These are phyloP conservation scores for Globisporangium megalacanthum DNA, from an alignment of 352 stramenopile species.

Conservation along the genomic window DNA sequence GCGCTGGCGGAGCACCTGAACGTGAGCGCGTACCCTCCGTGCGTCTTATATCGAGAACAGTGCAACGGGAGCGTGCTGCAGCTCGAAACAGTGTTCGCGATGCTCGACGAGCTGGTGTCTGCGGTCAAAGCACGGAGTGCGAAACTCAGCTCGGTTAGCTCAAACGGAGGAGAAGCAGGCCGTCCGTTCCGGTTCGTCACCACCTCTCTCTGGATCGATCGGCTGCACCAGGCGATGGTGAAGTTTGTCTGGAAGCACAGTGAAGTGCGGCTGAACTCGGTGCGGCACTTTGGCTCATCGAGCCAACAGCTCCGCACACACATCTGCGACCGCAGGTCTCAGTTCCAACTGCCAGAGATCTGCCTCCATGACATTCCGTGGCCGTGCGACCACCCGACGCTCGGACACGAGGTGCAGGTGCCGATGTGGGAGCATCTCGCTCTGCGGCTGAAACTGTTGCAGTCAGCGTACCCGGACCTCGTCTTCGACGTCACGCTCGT, in stretches of 20 bases:
- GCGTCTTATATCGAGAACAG: constrained; percentile 2
- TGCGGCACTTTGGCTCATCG: constrained; percentile 16
- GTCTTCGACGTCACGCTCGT: constrained; percentile 22
- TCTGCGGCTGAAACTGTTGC: constrained; percentile 16
- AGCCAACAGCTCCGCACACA: constrained; percentile 8
- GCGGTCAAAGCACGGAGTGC: constrained; percentile 1
- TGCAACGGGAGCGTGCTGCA: constrained; percentile 12
- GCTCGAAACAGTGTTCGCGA: constrained; percentile 20
- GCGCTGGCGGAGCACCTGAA: constrained; percentile 12
- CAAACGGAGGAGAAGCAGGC: background rate
- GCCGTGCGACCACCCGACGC: constrained; percentile 20
- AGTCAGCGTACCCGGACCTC: constrained; percentile 22
- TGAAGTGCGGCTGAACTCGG: constrained; percentile 19
- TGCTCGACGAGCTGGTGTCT: constrained; percentile 27
- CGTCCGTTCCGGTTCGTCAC: constrained; percentile 15
- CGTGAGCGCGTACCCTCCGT: constrained; percentile 8
- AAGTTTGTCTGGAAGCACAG: constrained; percentile 12
- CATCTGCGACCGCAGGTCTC: constrained; percentile 17
- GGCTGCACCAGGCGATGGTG: constrained; percentile 28
- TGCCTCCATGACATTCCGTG: constrained; percentile 14
- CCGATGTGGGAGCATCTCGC: constrained; percentile 28
- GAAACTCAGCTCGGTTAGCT: background rate
- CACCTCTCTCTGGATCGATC: constrained; percentile 32
- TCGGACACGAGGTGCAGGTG: constrained; percentile 10
- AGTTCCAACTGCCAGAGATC: background rate